Evolutionary conservation across 192 early-diverging fungal genomes (phyloP).

Genomic region (Paraglomus brasilianum): DNA sequence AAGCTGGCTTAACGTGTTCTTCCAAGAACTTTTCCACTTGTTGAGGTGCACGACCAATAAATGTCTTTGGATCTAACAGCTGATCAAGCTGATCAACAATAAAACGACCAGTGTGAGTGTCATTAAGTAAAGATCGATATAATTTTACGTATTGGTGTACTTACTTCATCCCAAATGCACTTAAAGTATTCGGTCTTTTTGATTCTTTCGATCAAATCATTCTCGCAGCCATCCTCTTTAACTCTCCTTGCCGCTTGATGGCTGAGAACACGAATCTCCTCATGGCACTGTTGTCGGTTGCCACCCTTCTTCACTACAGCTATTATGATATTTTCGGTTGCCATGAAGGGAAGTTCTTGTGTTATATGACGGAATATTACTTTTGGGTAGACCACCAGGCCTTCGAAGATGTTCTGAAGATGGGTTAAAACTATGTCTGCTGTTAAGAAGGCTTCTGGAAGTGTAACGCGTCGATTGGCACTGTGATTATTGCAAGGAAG

Average conservation of each 20-base stretch:
- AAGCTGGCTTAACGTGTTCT: constrained; percentile 77
- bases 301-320: constrained; percentile 96
- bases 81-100: constrained; percentile 45
- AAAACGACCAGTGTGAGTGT: background rate
- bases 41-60: constrained; percentile 91
- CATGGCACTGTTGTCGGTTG: constrained; percentile 94
- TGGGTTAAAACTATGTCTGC: constrained; percentile 94
- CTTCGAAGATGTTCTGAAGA: constrained; percentile 95
- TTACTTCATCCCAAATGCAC: constrained; percentile 70
- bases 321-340: constrained; percentile 99
- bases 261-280: constrained; percentile 92
- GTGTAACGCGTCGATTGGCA: constrained; percentile 92
- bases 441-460: constrained; percentile 96
- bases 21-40: constrained; percentile 87
- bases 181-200: constrained; percentile 81
- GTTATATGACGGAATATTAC: constrained; percentile 87
- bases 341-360: constrained; percentile 99
- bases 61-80: constrained; percentile 86
- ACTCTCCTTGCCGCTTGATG: constrained; percentile 91
- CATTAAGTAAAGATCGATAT: background rate
- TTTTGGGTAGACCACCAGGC: constrained; percentile 95
- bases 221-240: constrained; percentile 90
- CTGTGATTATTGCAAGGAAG: constrained; percentile 33
- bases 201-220: constrained; percentile 93
- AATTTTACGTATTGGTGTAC: constrained; percentile 38